Base-by-base conservation (phyloP, 805 yeast species). In the Jamesozyma hellenica region DNA sequence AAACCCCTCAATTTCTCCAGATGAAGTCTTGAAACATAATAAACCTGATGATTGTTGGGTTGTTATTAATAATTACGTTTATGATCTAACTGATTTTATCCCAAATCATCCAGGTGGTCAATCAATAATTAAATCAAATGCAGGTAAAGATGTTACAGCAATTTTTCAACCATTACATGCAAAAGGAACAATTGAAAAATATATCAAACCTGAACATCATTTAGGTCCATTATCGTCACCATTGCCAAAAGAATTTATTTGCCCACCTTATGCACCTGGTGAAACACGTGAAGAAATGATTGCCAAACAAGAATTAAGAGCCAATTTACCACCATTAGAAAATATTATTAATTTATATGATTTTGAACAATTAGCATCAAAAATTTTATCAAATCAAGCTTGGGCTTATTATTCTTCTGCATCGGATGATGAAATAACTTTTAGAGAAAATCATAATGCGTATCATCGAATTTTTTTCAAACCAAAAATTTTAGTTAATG, bases 331-430 rank as follows among this genome's bases (percentile, higher is more conserved):
- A 2, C 77, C 77, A 13, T 54, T 90, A 30, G 66, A 74, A 7
- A 77, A 75, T 50, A 71, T 88, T 42, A 75, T 78, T 56, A 90
- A 92, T 53, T 51, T 85, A 43, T 79, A 77, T 51, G 97, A 90
- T 60, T 87, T 90, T 55, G 97, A 90, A 60, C 72, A 74, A 50
- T 75, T 90, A 34, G 96, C 97, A 3, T 71, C 85, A 37, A 73
- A 78, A 43, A 81, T 84, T 27, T 67, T 90, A 69, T 73, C 84
- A 25, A 77, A 75, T 40, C 72, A 74, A 26, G 96, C 92, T 0
- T 84, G 96, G 94, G 92, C 92, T 12, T 90, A 90, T 61, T 90
- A 87, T 58, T 81, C 94, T 4, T 76, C 87, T 28, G 97, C 90
- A 9, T 73, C 95, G 14, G 96, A 90, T 61, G 97, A 90, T 60